A percentile compares a stretch with the other conserved stretches of the same genome.
Evolutionary conservation across 2,329 filamentous ascomycete genomes (phyloP).

Genomic region (Ophiostoma quercus): DNA sequence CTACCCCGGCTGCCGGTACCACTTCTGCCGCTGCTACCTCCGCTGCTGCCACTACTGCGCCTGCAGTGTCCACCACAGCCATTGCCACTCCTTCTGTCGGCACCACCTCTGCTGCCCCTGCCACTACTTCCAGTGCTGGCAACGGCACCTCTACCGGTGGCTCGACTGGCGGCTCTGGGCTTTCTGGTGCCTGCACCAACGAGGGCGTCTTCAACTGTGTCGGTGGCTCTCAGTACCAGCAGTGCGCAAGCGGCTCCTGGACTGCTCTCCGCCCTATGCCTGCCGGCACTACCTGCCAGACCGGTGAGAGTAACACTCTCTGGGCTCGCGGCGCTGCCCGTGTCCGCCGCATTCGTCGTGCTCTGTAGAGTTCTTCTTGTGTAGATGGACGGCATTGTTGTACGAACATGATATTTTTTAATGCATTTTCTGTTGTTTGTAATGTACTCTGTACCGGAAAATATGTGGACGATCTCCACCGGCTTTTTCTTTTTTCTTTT

Average conservation of each 20-base stretch:
- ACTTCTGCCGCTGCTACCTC: not conserved
- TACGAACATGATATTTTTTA: not conserved
- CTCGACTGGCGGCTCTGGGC: constrained; percentile 34
- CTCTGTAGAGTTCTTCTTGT: not conserved
- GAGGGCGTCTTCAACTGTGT: constrained; percentile 51
- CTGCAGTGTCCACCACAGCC: constrained; percentile 39
- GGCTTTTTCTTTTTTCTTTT: constrained; percentile 10
- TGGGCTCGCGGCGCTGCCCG: constrained; percentile 25
- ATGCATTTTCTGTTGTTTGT: not conserved
- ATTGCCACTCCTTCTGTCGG: not conserved
- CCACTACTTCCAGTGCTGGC: constrained; percentile 8
- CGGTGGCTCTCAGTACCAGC: constrained; percentile 44
- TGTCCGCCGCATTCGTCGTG: constrained; percentile 20
- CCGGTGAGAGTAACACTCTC: constrained; percentile 34
- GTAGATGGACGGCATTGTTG: not conserved
- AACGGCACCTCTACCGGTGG: constrained; percentile 18
- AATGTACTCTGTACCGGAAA: not conserved
- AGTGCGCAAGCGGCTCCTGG: constrained; percentile 48
- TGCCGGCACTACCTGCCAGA: constrained; percentile 43
- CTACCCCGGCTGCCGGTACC: not conserved
- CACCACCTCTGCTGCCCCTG: constrained; percentile 24
- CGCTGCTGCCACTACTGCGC: not conserved
- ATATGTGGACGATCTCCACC: constrained; percentile 1
- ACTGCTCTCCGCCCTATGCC: constrained; percentile 40
- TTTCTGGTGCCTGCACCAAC: constrained; percentile 39